Conservation (phyloP, 2,329 filamentous ascomycete species). For the Fusarium globosum region DNA sequence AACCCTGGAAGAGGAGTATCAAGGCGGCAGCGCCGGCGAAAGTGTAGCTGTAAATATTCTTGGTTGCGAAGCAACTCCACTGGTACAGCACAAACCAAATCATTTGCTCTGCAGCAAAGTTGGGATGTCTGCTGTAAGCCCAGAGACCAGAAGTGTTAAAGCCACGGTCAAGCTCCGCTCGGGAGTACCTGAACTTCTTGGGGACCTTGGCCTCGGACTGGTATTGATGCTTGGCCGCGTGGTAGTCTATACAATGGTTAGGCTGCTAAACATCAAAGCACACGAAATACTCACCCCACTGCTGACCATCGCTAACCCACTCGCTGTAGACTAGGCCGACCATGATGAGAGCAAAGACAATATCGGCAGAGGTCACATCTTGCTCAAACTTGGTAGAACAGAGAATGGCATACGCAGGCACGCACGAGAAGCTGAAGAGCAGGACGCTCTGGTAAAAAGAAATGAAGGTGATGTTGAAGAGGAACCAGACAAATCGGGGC, state of each 20-base stretch:
- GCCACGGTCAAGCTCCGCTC: constrained; percentile 86
- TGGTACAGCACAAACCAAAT: constrained; percentile 91
- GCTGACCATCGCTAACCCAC: constrained; percentile 88
- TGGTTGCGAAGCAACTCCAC: constrained; percentile 83
- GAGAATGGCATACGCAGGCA: constrained; percentile 85
- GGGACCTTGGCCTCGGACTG: constrained; percentile 61
- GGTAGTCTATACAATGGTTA: constrained; percentile 68
- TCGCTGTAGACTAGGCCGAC: constrained; percentile 71
- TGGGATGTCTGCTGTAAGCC: constrained; percentile 90
- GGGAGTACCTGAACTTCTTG: constrained; percentile 59
- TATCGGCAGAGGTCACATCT: constrained; percentile 57
- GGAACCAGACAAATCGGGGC: constrained; percentile 74
- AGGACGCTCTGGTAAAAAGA: constrained; percentile 84
- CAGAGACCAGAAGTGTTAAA: constrained; percentile 88
- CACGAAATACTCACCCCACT: constrained; percentile 74
- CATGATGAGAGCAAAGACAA: constrained; percentile 59
- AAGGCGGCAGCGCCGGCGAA: constrained; percentile 75
- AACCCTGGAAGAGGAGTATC: constrained; percentile 86
- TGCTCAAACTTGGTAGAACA: constrained; percentile 74
- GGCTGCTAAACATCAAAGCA: not conserved
- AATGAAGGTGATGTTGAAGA: constrained; percentile 93
- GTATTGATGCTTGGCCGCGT: constrained; percentile 83
- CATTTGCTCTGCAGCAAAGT: constrained; percentile 91
- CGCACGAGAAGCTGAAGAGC: constrained; percentile 78
- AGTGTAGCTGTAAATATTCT: constrained; percentile 82